Evolutionary conservation across 1,284 basidiomycete genomes (phyloP).

Genomic region (Malassezia pachydermatis): DNA sequence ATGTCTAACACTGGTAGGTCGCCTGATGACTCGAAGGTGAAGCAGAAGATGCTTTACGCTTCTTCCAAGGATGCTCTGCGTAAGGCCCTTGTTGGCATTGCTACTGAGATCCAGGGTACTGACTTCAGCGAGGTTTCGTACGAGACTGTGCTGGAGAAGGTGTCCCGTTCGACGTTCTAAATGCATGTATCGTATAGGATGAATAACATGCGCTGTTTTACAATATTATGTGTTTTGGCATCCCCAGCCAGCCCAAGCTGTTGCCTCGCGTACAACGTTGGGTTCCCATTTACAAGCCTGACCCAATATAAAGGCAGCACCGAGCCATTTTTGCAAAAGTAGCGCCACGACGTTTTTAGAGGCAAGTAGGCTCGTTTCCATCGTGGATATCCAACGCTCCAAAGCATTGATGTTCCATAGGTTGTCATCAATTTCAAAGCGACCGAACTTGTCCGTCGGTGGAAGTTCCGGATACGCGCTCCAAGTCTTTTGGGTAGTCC

Average conservation of each 20-base stretch:
- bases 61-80: slow-evolving; percentile 80
- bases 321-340: slow-evolving; percentile 32
- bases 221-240: slow-evolving; percentile 31
- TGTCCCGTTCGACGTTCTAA: slow-evolving; percentile 26
- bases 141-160: slow-evolving; percentile 51
- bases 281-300: slow-evolving; percentile 20
- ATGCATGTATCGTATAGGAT: not conserved
- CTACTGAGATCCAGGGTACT: slow-evolving; percentile 76
- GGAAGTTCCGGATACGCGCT: slow-evolving; percentile 56
- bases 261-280: slow-evolving; percentile 3
- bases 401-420: slow-evolving; percentile 83
- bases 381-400: slow-evolving; percentile 56
- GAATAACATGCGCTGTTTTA: not conserved
- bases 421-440: slow-evolving; percentile 55
- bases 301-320: slow-evolving; percentile 32
- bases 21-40: slow-evolving; percentile 76
- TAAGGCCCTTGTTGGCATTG: slow-evolving; percentile 61
- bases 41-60: slow-evolving; percentile 88
- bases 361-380: slow-evolving; percentile 82
- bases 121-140: slow-evolving; percentile 67
- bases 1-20: slow-evolving; percentile 57
- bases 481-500: slow-evolving; percentile 70
- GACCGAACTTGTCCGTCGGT: slow-evolving; percentile 54
- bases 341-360: slow-evolving; percentile 59
- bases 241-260: slow-evolving; percentile 40